Percentiles rank a stretch among this genome's conserved stretches.
Evolutionary conservation across 1,284 basidiomycete species (phyloP).

Genomic region (Fomitopsis pinicola): DNA sequence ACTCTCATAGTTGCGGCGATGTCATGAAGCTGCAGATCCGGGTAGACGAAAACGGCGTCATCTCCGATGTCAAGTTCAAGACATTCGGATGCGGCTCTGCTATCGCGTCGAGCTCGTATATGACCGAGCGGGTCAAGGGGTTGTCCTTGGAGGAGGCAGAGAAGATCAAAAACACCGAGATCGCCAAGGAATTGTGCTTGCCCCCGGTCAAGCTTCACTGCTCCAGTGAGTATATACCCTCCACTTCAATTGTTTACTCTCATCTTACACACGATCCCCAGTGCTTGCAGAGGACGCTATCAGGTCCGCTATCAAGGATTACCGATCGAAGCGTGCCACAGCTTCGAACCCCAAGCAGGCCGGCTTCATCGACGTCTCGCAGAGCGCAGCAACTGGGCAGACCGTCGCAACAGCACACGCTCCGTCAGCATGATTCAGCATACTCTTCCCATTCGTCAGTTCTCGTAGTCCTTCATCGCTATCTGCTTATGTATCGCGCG

Average conservation of each 20-base stretch:
- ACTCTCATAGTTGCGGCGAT: conserved; percentile 66
- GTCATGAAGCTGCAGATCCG: conserved; percentile 99
- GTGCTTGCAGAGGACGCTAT: conserved; percentile 99
- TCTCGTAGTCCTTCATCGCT: not conserved
- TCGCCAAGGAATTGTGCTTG: conserved; percentile 92
- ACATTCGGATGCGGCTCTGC: conserved; percentile 97
- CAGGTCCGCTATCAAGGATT: conserved; percentile 91
- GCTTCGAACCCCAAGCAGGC: conserved; percentile 46
- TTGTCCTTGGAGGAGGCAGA: conserved; percentile 92
- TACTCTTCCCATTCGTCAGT: not conserved
- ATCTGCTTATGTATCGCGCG: not conserved
- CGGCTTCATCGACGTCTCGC: conserved; percentile 76
- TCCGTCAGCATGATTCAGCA: conserved; percentile 19
- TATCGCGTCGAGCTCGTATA: conserved; percentile 94
- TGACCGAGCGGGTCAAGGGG: conserved; percentile 98
- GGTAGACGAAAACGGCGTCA: conserved; percentile 92
- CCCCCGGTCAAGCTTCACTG: conserved; percentile 97
- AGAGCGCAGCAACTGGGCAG: conserved; percentile 61
- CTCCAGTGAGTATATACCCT: conserved; percentile 54
- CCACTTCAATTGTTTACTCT: conserved; percentile 6
- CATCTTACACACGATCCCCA: conserved; percentile 28
- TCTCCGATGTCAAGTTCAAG: conserved; percentile 99
- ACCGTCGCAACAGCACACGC: conserved; percentile 65
- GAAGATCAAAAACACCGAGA: conserved; percentile 98
- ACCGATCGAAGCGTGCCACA: conserved; percentile 72